A percentile compares a stretch with the other conserved stretches of the same genome.
Evolutionary conservation across 2,329 filamentous ascomycete genomes (phyloP).

Genomic region (Aurifilum marmelostoma): DNA sequence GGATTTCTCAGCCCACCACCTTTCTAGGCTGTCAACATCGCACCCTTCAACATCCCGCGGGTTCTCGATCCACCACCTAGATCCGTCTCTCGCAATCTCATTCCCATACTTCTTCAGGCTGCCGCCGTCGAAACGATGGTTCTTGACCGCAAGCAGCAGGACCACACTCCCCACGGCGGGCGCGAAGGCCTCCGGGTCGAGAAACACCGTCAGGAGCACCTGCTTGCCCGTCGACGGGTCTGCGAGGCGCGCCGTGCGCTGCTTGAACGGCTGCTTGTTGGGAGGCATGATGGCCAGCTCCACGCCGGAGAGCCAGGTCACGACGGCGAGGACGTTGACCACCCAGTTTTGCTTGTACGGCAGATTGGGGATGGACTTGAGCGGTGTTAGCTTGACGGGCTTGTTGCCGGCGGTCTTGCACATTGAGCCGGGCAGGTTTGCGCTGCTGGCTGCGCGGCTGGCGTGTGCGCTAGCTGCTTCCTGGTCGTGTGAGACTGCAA

Average conservation of each 20-base stretch:
- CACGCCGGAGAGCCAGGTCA: slow-evolving; percentile 50
- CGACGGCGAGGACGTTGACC: slow-evolving; percentile 57
- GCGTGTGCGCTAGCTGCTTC: slow-evolving; percentile 17
- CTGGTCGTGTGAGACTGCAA: slow-evolving; percentile 11
- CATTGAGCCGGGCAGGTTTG: slow-evolving; percentile 43
- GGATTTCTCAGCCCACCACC: slow-evolving; percentile 46
- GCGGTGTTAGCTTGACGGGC: slow-evolving; percentile 55
- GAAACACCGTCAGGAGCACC: slow-evolving; percentile 57
- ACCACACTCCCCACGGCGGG: slow-evolving; percentile 54
- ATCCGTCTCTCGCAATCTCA: slow-evolving; percentile 37
- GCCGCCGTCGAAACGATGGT: slow-evolving; percentile 56
- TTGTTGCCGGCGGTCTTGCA: slow-evolving; percentile 42
- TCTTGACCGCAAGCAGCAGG: slow-evolving; percentile 59
- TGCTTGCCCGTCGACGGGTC: slow-evolving; percentile 57
- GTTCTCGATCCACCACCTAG: slow-evolving; percentile 56
- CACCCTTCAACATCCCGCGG: slow-evolving; percentile 54
- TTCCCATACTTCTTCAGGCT: slow-evolving; percentile 48
- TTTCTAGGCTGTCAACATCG: slow-evolving; percentile 47
- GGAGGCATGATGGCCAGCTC: slow-evolving; percentile 55
- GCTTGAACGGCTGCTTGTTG: slow-evolving; percentile 39
- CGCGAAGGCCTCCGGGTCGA: slow-evolving; percentile 53
- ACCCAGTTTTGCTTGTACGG: slow-evolving; percentile 63
- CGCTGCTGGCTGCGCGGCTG: slow-evolving; percentile 15
- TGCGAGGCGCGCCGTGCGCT: slow-evolving; percentile 54
- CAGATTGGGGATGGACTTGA: slow-evolving; percentile 53